These are phyloP conservation scores for Gypsophila paniculata DNA, from an alignment of 179 eudicot genomes.

Conservation along the genomic window DNA sequence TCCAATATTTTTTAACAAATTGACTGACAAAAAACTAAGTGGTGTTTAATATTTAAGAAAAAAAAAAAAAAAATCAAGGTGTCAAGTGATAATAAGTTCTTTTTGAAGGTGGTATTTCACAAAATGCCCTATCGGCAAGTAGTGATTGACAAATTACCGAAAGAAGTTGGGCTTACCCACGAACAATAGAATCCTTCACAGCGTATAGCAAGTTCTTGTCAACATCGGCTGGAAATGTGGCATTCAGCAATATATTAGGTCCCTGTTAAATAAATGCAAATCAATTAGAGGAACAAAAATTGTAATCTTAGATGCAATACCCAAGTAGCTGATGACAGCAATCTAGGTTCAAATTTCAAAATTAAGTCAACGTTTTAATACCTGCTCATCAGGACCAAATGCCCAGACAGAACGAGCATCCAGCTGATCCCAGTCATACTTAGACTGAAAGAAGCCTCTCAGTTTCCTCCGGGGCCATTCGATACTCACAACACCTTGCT, in stretches of 20 bases:
- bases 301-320: neutral
- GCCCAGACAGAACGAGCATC: constrained; percentile 99
- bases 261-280: constrained; percentile 44
- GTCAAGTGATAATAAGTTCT: no score
- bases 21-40: no score
- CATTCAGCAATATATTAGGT: constrained; percentile 87
- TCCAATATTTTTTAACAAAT: no score
- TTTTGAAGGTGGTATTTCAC: no score
- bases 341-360: neutral
- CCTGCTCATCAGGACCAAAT: constrained; percentile 99
- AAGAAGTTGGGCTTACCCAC: constrained; percentile 73
- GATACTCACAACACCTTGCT: constrained; percentile 75
- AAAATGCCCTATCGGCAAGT: no score
- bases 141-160: no score
- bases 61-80: no score
- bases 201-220: constrained; percentile 81
- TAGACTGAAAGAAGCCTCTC: constrained; percentile 83
- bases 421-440: constrained; percentile 96
- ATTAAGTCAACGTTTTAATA: constrained; percentile 14
- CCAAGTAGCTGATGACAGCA: neutral
- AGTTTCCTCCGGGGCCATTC: constrained; percentile 83
- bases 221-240: constrained; percentile 95
- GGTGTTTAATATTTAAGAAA: no score
- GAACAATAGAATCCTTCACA: constrained; percentile 95
- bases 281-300: constrained; percentile 7